Base-by-base conservation (phyloP, 1,139 yeast species). In the Candida sp. region DNA sequence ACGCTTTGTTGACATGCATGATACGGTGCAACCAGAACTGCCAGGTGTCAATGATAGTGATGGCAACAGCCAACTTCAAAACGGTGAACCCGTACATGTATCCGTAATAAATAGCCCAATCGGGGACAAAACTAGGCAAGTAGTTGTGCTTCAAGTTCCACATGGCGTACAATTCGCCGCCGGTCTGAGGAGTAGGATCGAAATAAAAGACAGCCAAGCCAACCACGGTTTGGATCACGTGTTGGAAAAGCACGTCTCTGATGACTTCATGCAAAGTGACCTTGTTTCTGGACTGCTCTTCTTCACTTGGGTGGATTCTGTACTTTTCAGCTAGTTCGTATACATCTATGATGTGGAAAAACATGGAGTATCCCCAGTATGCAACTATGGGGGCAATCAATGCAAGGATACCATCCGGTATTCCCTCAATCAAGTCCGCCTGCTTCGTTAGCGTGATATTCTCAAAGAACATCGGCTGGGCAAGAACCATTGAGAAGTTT, bases 261-360 rank as follows among this genome's bases (percentile, higher is more conserved):
- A 94, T 62, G 11, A 94, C 98, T 49, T 88, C 88, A 7, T 62
- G 49, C 50, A 86, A 69, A 0, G 90, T 68, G 11, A 91, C 97
- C 65, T 84, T 89, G 68, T 94, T 94, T 58, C 96, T 80, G 49
- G 81, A 67, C 44, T 77, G 65, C 52, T 91, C 91, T 66, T 93
- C 98, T 60, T 88, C 96, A 44, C 93, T 85, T 22, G 98, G 94
- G 67, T 94, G 99, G 49, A 94, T 90, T 57, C 98, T 78, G 70
- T 90, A 91, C 66, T 81, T 75, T 61, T 90, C 97, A 40, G 94
- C 90, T 59, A 90, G 71, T 63, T 90, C 82, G 58, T 80, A 83
- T 43, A 79, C 80, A 65, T 93, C 98, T 46, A 93, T 72, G 8
- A 88, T 54, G 65, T 89, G 92, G 78, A 90, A 94, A 52, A 89